Evolutionary conservation across 2,329 filamentous ascomycete species (phyloP).

Genomic region (Biscogniauxia sp.): DNA sequence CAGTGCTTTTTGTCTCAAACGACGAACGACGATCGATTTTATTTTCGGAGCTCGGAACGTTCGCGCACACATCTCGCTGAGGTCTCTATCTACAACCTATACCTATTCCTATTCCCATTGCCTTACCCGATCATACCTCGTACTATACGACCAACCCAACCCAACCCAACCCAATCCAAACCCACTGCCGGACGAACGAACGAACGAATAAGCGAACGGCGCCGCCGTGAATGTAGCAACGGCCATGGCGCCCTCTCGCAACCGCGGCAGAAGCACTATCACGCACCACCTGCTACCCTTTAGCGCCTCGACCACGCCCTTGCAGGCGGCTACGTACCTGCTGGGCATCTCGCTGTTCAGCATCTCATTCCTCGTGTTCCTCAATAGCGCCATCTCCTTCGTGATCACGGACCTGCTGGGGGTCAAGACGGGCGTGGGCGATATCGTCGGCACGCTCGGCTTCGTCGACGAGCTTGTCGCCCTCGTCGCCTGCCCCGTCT

Average conservation of each 20-base stretch:
- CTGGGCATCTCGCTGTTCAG: constrained; percentile 81
- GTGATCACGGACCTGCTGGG: constrained; percentile 81
- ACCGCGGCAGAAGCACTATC: constrained; percentile 10
- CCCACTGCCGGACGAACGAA: background rate
- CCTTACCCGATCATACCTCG: background rate
- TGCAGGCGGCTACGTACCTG: constrained; percentile 72
- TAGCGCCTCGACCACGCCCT: constrained; percentile 55
- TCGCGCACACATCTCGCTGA: background rate
- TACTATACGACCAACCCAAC: background rate
- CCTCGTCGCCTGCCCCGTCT: constrained; percentile 74
- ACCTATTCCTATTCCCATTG: background rate
- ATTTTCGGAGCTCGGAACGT: background rate
- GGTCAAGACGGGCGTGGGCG: constrained; percentile 68
- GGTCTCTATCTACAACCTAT: background rate
- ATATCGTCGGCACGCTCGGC: constrained; percentile 79
- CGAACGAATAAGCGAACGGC: too few relatives aligned
- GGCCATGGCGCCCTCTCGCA: constrained; percentile 16
- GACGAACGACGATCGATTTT: background rate
- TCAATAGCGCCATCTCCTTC: constrained; percentile 81
- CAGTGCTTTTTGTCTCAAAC: background rate
- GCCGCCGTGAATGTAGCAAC: background rate
- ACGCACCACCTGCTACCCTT: constrained; percentile 52
- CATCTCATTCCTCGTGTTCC: constrained; percentile 86
- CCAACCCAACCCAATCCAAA: background rate
- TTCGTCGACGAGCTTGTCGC: constrained; percentile 84